These are phyloP conservation scores for Mycena metata DNA, from an alignment of 768 basidiomycete species.

Conservation along the genomic window DNA sequence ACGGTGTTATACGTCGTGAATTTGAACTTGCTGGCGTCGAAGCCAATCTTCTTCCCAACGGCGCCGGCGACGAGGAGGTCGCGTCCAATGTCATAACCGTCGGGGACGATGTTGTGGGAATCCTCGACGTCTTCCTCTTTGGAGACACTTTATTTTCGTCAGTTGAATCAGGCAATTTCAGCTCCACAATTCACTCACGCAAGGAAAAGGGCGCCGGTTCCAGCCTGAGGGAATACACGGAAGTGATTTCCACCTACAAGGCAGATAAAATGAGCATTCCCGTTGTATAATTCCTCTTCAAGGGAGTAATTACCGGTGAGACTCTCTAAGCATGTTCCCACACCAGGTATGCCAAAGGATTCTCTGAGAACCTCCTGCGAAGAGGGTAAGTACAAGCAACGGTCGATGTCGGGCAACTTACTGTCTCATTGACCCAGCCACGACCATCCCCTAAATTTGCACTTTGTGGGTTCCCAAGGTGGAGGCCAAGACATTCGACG, in stretches of 20 bases:
- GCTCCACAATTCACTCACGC: constrained; percentile 51
- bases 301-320: constrained; percentile 52
- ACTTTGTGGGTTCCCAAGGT: constrained; percentile 54
- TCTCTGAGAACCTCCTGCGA: constrained; percentile 54
- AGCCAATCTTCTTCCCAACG: constrained; percentile 46
- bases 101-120: constrained; percentile 53
- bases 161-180: neutral
- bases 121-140: constrained; percentile 55
- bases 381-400: too few species aligned
- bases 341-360: constrained; percentile 51
- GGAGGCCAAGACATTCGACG: constrained; percentile 59
- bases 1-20: constrained; percentile 49
- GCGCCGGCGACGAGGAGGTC: constrained; percentile 53
- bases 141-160: constrained; percentile 51
- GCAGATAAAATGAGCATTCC: neutral
- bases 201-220: constrained; percentile 57
- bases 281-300: too few species aligned
- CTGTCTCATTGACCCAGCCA: constrained; percentile 57
- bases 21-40: constrained; percentile 41
- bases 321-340: constrained; percentile 63
- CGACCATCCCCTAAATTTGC: constrained; percentile 66
- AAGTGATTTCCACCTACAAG: neutral
- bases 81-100: constrained; percentile 64
- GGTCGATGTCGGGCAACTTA: too few species aligned
- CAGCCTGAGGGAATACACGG: constrained; percentile 58